Conservation (phyloP, 2,329 filamentous ascomycete species). For the Pseudogymnoascus sp. region DNA sequence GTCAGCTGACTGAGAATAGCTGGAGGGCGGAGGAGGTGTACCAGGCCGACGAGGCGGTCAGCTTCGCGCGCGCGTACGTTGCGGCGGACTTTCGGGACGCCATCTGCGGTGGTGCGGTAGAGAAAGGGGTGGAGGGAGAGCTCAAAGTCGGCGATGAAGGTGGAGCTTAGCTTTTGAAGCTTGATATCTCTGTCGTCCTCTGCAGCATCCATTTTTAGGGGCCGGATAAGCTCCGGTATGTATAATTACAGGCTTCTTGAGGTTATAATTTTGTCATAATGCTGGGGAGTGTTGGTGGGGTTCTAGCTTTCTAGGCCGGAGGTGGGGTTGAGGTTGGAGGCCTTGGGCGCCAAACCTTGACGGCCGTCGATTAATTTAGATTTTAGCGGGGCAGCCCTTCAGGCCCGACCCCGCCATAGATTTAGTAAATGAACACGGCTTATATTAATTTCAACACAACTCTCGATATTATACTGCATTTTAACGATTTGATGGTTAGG, state of each 20-base stretch:
- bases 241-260: not conserved
- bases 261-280: not conserved
- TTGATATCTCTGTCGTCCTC: constrained; percentile 54
- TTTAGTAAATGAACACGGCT: not conserved
- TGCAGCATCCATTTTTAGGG: constrained; percentile 46
- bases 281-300: not conserved
- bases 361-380: not conserved
- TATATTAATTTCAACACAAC: not conserved
- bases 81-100: constrained; percentile 35
- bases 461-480: not conserved
- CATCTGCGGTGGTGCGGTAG: constrained; percentile 41
- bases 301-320: not conserved
- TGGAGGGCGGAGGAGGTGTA: constrained; percentile 21
- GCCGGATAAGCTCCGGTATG: not conserved
- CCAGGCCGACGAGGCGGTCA: constrained; percentile 38
- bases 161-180: constrained; percentile 51
- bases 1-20: constrained; percentile 15
- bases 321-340: not conserved
- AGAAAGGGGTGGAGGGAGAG: constrained; percentile 43
- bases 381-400: not conserved
- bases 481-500: not conserved
- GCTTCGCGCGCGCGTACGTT: constrained; percentile 44
- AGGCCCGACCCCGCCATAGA: not conserved
- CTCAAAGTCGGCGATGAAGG: constrained; percentile 52
- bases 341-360: not conserved